Conservation (phyloP, 2,329 filamentous ascomycete species). For the Penicillium sp. region DNA sequence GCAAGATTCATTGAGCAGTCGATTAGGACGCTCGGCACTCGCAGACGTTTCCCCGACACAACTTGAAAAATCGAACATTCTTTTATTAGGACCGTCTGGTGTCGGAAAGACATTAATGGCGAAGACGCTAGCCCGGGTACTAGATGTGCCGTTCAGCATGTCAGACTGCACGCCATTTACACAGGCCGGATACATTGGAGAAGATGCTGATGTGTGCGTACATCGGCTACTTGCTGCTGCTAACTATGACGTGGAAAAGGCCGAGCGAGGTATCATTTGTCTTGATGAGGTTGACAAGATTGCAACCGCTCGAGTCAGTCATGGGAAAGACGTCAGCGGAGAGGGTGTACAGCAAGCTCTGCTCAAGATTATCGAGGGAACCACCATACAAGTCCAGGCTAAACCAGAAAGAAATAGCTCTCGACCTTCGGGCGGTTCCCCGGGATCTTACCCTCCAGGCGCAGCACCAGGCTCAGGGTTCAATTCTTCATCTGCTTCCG, state of each 20-base stretch:
- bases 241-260: conserved; percentile 78
- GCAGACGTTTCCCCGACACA: conserved; percentile 60
- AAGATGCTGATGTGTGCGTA: conserved; percentile 95
- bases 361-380: conserved; percentile 93
- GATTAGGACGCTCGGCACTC: conserved; percentile 35
- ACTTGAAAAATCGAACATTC: conserved; percentile 92
- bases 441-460: conserved; percentile 16
- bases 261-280: conserved; percentile 90
- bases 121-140: conserved; percentile 82
- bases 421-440: conserved; percentile 31
- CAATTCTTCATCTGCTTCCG: conserved; percentile 23
- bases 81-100: conserved; percentile 86
- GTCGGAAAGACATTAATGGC: conserved; percentile 94
- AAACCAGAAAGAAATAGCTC: conserved; percentile 55
- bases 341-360: conserved; percentile 96
- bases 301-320: conserved; percentile 77
- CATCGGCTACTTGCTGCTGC: conserved; percentile 84
- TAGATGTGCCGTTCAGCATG: conserved; percentile 95
- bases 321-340: conserved; percentile 90
- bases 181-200: conserved; percentile 94
- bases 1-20: conserved; percentile 21
- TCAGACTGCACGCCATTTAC: conserved; percentile 95
- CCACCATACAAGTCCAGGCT: conserved; percentile 84
- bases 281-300: conserved; percentile 98
- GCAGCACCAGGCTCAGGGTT: conserved; percentile 12